Evolutionary conservation across 2,329 filamentous ascomycete species (phyloP), one percentile per base, ranked within the genome.

Genomic region (Neocucurbitaria cava): DNA sequence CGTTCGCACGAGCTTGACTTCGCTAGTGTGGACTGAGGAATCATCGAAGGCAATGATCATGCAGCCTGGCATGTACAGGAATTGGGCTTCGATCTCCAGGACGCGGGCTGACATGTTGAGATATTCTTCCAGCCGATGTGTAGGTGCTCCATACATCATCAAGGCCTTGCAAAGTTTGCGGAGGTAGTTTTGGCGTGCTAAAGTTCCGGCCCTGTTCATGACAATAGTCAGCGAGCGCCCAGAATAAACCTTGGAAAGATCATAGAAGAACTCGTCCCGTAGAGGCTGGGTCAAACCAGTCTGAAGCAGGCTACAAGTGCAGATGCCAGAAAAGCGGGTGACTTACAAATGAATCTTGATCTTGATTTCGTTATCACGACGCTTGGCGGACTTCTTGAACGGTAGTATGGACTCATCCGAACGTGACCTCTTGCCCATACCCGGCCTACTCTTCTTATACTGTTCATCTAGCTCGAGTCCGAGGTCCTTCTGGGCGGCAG

Each of bases 11-110:
- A 92, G 82, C 76, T 91, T 90, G 58, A 92, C 89, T 70, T 92
- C 89, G n/a, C 89, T 89, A 0, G 90, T 92, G 68, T 92, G 89
- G 0, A 89, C 91, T 0, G 82, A 77, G 5, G 79, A 76, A 74
- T 94, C 90, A 68, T 87, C 92, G 69, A 97, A 96, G 4, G 91
- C 94, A 70, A 96, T 89, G 52, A 97, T 90, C 93, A 97, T 97
- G 69, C 91, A 96, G 0, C 91, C 91, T 0, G 93, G 92, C 26
- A 96, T 86, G 71, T 96, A 97, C 20, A 96, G 79, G 65, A 95
- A 96, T 67, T 96, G 92, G 5, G 89, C 89, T 61, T 96, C 90
- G 15, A 96, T 93, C 74, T 93, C 90, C 33, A 97, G 83, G 1
- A 95, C 90, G n/a, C 90, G 85, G 1, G 93, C 89, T 8, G 90